Evolutionary conservation across 2,329 filamentous ascomycete species (phyloP).

Genomic region (Hypomyces rosellus): DNA sequence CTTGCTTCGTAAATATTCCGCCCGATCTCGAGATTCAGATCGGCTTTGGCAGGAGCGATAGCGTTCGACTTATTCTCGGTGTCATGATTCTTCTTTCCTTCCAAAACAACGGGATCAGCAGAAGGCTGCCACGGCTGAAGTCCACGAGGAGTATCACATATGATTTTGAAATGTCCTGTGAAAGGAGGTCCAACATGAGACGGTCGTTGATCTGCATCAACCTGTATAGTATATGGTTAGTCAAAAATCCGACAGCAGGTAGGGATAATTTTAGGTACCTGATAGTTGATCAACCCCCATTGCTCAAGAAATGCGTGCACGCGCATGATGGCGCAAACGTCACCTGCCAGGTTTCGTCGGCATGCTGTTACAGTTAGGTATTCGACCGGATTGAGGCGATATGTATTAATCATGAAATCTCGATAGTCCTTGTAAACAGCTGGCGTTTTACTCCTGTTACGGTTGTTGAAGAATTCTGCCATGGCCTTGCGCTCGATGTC

Average conservation of each 20-base stretch:
- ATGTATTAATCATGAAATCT: slow-evolving; percentile 99
- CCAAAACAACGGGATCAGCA: slow-evolving; percentile 61
- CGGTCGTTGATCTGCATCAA: slow-evolving; percentile 90
- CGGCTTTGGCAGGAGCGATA: slow-evolving; percentile 62
- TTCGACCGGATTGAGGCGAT: slow-evolving; percentile 89
- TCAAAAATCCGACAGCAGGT: not conserved
- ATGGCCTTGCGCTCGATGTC: slow-evolving; percentile 89
- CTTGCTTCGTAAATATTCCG: slow-evolving; percentile 94
- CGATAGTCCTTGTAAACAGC: slow-evolving; percentile 98
- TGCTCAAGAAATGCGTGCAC: slow-evolving; percentile 97
- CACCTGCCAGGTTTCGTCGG: slow-evolving; percentile 86
- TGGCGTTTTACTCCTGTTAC: slow-evolving; percentile 96
- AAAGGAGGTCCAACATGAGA: slow-evolving; percentile 95
- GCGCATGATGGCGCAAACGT: slow-evolving; percentile 98
- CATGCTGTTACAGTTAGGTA: slow-evolving; percentile 97
- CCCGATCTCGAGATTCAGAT: slow-evolving; percentile 85
- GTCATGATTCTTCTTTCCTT: slow-evolving; percentile 54
- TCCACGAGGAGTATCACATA: slow-evolving; percentile 89
- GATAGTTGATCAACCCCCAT: slow-evolving; percentile 98
- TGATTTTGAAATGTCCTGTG: slow-evolving; percentile 94
- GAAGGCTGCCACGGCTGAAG: slow-evolving; percentile 93
- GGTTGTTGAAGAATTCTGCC: slow-evolving; percentile 96
- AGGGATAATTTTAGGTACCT: slow-evolving; percentile 51
- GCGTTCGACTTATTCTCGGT: slow-evolving; percentile 71
- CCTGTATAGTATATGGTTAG: slow-evolving; percentile 47